Conservation (phyloP, 2,329 filamentous ascomycete species). For the Penicillium sp. region DNA sequence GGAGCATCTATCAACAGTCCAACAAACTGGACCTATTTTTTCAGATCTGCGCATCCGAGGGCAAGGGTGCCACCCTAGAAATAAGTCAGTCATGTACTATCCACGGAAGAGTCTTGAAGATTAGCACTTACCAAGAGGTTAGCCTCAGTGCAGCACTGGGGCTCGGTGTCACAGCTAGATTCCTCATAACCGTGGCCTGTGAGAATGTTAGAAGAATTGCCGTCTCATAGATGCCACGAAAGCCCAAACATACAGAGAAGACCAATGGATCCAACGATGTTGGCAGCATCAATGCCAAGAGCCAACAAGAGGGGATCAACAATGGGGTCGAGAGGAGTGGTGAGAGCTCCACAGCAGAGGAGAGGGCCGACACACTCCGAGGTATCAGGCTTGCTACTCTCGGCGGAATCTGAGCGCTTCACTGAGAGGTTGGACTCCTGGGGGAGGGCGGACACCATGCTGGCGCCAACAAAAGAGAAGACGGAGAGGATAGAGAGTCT, state of each 20-base stretch:
- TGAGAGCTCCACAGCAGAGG: slow-evolving; percentile 30
- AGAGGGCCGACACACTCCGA: slow-evolving; percentile 21
- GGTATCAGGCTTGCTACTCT: slow-evolving; percentile 7
- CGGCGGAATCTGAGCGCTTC: slow-evolving; percentile 9
- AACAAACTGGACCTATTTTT: slow-evolving; percentile 1
- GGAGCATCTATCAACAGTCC: too few relatives aligned
- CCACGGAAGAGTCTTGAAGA: not conserved
- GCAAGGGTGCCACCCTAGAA: slow-evolving; percentile 25
- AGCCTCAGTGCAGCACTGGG: slow-evolving; percentile 33
- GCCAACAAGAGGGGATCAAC: slow-evolving; percentile 26
- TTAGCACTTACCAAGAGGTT: slow-evolving; percentile 27
- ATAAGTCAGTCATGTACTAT: not conserved
- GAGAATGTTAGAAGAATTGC: not conserved
- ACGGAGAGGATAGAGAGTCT: slow-evolving; percentile 30
- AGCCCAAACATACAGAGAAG: slow-evolving; percentile 24
- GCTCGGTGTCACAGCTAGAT: slow-evolving; percentile 17
- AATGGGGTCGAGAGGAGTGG: slow-evolving; percentile 28
- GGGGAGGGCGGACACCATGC: slow-evolving; percentile 30
- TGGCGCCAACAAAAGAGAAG: slow-evolving; percentile 27
- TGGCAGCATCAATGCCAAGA: slow-evolving; percentile 24
- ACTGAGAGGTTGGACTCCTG: slow-evolving; percentile 8
- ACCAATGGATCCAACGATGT: slow-evolving; percentile 29
- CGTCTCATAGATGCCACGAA: too few relatives aligned
- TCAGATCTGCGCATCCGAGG: slow-evolving; percentile 23
- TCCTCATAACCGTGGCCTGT: slow-evolving; percentile 26